Conservation (phyloP, 2,329 filamentous ascomycete species). For the Exophiala mesophila region DNA sequence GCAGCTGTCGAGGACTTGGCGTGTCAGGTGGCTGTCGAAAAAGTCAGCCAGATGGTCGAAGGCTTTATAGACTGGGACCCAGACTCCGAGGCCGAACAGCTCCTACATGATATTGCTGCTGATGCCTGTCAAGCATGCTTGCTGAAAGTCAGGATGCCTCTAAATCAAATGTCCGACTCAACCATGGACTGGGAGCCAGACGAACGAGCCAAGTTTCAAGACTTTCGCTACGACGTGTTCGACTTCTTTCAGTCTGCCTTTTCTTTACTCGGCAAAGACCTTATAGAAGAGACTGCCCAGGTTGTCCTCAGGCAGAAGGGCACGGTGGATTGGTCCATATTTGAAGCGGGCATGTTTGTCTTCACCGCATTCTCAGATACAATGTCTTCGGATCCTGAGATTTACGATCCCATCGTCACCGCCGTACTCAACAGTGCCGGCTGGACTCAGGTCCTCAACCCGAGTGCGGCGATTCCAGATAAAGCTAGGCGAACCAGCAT, state of each 20-base stretch:
- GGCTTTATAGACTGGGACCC: constrained; percentile 39
- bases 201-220: constrained; percentile 39
- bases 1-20: constrained; percentile 25
- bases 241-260: constrained; percentile 43
- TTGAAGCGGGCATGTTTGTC: constrained; percentile 42
- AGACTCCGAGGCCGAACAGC: constrained; percentile 28
- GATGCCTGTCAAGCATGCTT: constrained; percentile 23
- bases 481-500: constrained; percentile 37
- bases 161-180: constrained; percentile 28
- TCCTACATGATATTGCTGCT: constrained; percentile 13
- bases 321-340: constrained; percentile 37
- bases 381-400: constrained; percentile 40
- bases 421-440: constrained; percentile 34
- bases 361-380: constrained; percentile 42
- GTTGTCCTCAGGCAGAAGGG: constrained; percentile 30
- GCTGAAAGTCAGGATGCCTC: constrained; percentile 23
- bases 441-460: constrained; percentile 32
- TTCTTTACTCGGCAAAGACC: constrained; percentile 38
- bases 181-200: constrained; percentile 37
- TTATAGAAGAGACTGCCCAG: constrained; percentile 40
- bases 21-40: constrained; percentile 33
- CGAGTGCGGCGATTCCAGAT: constrained; percentile 32
- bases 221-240: constrained; percentile 42
- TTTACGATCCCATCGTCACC: constrained; percentile 37
- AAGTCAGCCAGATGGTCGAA: constrained; percentile 38